phyloP scores from a whole-genome alignment of 768 basidiomycete species.

The Suillus lakei region DNA sequence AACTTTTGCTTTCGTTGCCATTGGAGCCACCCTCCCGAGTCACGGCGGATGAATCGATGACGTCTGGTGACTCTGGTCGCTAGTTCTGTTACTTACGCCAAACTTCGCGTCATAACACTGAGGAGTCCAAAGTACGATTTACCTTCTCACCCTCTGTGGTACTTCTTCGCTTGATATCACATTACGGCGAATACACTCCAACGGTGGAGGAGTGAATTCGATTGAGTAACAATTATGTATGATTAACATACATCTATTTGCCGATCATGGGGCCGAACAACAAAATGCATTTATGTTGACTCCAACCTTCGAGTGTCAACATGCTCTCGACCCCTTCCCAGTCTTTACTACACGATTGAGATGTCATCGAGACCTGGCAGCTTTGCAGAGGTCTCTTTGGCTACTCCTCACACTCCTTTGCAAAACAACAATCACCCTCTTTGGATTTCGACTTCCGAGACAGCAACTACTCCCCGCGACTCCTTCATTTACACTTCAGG shows the following conservation, averaged over 20 bases:
- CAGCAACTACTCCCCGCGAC: not conserved
- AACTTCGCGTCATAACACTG: no score
- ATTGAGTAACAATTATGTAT: not conserved
- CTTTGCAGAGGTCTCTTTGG: not conserved
- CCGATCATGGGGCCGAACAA: not conserved
- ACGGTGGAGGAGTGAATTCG: not conserved
- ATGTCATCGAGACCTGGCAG: constrained; percentile 7
- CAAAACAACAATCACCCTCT: not conserved
- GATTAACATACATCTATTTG: not conserved
- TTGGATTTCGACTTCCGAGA: not conserved
- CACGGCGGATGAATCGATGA: not conserved
- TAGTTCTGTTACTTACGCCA: no score
- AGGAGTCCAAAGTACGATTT: not conserved
- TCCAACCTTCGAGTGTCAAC: not conserved
- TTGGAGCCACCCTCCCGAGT: not conserved
- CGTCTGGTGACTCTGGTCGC: not conserved
- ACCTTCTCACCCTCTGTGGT: not conserved
- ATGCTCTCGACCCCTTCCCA: not conserved
- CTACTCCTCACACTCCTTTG: constrained; percentile 4
- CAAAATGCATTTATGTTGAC: not conserved
- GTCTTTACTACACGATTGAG: not conserved
- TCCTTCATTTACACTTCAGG: not conserved
- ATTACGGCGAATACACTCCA: not conserved
- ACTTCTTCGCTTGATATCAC: not conserved
- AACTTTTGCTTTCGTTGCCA: not conserved